Base-by-base conservation (phyloP, 116 monocot genomes). In the Papilionanthe hybrid region DNA sequence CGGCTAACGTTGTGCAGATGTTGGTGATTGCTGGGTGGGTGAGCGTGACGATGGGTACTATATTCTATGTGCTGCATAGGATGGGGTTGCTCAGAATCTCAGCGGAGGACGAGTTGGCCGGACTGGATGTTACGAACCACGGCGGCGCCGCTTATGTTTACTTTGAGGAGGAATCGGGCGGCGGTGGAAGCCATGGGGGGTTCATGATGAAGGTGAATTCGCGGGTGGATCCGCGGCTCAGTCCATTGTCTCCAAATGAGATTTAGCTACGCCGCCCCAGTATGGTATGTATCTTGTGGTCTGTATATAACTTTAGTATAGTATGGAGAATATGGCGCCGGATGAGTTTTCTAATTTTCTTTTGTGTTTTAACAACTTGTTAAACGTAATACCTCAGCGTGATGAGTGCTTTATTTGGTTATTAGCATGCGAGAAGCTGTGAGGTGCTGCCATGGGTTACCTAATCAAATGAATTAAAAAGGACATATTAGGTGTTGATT, bases 1-100 rank as follows among this genome's bases (percentile, higher is more conserved):
- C 49, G 0, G 87, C 87, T 17, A 83, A 87, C 37, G 25, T 87
- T 41, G 65, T 87, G 20, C 75, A 83, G 53, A 83, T 87, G 12
- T n/a, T 87, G 63, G 83, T 83, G 77, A 75, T 81, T 0, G 19
- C 72, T 0, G 79, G 75, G 8, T 84, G 84, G 84, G 79, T 75
- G n/a, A 79, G 79, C 49, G 37, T 13, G 22, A 84, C 79, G 9
- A 84, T 84, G 84, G 87, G 78, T 23, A 82, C 85, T 13, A 63
- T 82, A 7, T 81, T 86, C 67, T 79, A 57, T 29, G 50, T 42
- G 1, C 20, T 86, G 25, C 69, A 69, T 48, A 78, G 53, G 55
- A 43, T 86, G 11, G 66, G 49, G 11, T 58, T 86, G 82, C 68
- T 86, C 10, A 20, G 82, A 53, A 82, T 82, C 29, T 77, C 71